phyloP scores from a whole-genome alignment of 257 asterid species.

The Primulina tabacum region DNA sequence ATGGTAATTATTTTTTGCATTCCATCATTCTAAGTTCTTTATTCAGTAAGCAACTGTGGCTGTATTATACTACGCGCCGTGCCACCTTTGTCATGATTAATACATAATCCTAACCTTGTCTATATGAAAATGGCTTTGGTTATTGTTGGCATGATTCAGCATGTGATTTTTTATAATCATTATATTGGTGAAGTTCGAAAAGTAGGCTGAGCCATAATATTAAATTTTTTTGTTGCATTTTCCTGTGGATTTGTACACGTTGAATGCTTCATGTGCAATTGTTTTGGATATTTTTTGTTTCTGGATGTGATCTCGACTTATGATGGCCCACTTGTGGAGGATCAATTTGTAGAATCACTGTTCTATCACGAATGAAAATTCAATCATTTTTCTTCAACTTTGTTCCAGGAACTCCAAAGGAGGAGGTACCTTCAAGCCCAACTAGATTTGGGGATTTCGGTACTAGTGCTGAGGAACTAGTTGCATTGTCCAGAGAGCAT shows the following conservation, averaged over 20 bases:
- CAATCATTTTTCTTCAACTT: constrained; percentile 26
- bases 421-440: constrained; percentile 35
- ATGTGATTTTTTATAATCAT: neutral
- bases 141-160: constrained; percentile 6
- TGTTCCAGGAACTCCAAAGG: constrained; percentile 45
- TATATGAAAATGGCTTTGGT: neutral
- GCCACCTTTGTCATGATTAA: neutral
- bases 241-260: constrained; percentile 10
- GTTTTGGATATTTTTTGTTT: neutral
- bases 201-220: constrained; percentile 3
- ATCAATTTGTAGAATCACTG: neutral
- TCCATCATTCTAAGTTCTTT: neutral
- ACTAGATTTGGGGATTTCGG: constrained; percentile 58
- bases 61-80: neutral
- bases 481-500: constrained; percentile 61
- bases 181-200: constrained; percentile 2
- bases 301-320: neutral
- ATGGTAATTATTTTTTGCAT: constrained; percentile 43
- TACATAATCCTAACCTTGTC: constrained; percentile 12
- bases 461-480: constrained; percentile 70
- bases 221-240: neutral
- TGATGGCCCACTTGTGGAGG: constrained; percentile 2
- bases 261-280: constrained; percentile 1
- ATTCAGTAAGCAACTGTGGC: constrained; percentile 6
- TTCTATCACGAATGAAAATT: constrained; percentile 1